A percentile compares a stretch with the other conserved stretches of the same genome.
phyloP scores from a whole-genome alignment of 805 yeast species.

The Sungouiozyma ichnusensis region DNA sequence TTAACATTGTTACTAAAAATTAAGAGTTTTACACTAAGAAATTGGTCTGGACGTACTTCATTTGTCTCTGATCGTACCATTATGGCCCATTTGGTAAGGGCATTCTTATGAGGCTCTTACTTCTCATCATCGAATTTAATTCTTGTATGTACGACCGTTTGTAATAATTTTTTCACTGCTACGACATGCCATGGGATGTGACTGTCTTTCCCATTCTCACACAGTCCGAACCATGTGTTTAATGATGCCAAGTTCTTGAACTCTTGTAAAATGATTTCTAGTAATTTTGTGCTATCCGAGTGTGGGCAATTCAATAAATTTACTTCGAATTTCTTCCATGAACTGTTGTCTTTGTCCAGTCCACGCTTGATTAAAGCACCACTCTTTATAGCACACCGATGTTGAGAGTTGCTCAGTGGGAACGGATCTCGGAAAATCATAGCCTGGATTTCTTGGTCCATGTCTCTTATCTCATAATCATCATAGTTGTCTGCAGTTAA shows the following conservation, averaged over 20 bases:
- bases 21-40: too few relatives aligned
- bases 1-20: too few relatives aligned
- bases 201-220: constrained; percentile 24
- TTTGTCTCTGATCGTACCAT: too few relatives aligned
- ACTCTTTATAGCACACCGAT: constrained; percentile 57
- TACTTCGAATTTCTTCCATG: constrained; percentile 42
- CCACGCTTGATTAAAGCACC: constrained; percentile 49
- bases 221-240: constrained; percentile 31
- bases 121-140: constrained; percentile 12
- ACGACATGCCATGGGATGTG: constrained; percentile 65
- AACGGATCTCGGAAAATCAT: constrained; percentile 48
- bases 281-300: constrained; percentile 45
- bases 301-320: constrained; percentile 66
- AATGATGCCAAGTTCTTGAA: constrained; percentile 44
- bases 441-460: constrained; percentile 44
- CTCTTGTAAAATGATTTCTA: constrained; percentile 48
- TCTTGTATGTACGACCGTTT: constrained; percentile 46
- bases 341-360: constrained; percentile 15
- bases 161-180: constrained; percentile 54
- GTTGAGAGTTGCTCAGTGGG: constrained; percentile 61
- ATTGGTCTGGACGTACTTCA: too few relatives aligned
- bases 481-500: constrained; percentile 7
- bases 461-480: constrained; percentile 35
- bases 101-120: too few relatives aligned
- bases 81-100: too few relatives aligned